Percentiles rank a stretch among this genome's conserved stretches.
Evolutionary conservation across 2,329 filamentous ascomycete genomes (phyloP).

Genomic region (Fusarium coicis): DNA sequence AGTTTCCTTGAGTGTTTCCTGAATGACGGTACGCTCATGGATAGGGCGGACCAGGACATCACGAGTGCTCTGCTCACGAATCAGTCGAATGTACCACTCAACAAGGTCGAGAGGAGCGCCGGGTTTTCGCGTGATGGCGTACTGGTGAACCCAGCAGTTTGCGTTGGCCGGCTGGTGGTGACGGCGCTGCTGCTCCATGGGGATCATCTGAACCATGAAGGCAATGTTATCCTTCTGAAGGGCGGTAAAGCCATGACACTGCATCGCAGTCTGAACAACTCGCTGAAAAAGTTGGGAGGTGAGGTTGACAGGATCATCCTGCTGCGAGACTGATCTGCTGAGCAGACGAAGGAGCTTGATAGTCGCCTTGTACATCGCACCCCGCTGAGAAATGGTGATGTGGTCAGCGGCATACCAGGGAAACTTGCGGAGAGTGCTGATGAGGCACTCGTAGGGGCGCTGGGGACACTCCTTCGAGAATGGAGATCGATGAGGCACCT

Average conservation of each 20-base stretch:
- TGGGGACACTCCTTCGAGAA: constrained; percentile 71
- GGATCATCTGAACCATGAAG: constrained; percentile 51
- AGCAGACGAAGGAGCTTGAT: constrained; percentile 61
- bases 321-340: constrained; percentile 52
- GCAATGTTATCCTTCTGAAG: constrained; percentile 71
- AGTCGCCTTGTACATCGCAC: constrained; percentile 62
- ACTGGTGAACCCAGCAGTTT: constrained; percentile 62
- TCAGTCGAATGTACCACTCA: constrained; percentile 67
- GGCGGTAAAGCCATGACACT: constrained; percentile 69
- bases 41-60: constrained; percentile 54
- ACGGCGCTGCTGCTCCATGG: constrained; percentile 49
- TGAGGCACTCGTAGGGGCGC: constrained; percentile 72
- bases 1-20: constrained; percentile 47
- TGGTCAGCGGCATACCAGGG: constrained; percentile 69
- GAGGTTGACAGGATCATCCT: constrained; percentile 56
- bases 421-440: constrained; percentile 71
- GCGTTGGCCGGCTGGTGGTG: constrained; percentile 62
- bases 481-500: constrained; percentile 68
- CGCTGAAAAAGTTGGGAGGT: constrained; percentile 65
- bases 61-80: constrained; percentile 63
- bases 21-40: constrained; percentile 54
- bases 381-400: constrained; percentile 68
- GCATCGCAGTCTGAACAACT: constrained; percentile 62
- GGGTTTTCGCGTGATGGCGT: constrained; percentile 62
- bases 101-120: constrained; percentile 62